phyloP scores from a whole-genome alignment of 192 early-diverging fungal genomes.

The Coemansia sp. region DNA sequence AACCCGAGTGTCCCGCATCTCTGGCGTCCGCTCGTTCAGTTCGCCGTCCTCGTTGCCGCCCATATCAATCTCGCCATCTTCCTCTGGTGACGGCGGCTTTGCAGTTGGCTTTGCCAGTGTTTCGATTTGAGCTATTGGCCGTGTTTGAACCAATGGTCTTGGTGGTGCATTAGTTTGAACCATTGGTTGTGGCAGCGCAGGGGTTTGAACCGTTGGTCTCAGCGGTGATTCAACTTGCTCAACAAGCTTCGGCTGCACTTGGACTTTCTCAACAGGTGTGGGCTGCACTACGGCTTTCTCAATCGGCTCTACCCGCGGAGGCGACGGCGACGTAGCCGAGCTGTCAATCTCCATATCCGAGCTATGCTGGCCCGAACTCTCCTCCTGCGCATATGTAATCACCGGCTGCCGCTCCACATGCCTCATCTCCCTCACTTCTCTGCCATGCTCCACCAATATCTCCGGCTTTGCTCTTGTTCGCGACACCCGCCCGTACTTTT shows the following conservation, averaged over 20 bases:
- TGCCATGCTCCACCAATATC: conserved; percentile 15
- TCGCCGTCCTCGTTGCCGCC: conserved; percentile 31
- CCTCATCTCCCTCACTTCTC: background rate
- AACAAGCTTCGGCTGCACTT: background rate
- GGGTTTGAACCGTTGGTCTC: background rate
- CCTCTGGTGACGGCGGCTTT: conserved; percentile 8
- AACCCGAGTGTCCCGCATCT: too few species aligned
- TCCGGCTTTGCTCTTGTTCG: conserved; percentile 36
- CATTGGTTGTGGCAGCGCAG: background rate
- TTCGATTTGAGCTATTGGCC: background rate
- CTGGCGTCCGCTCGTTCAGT: background rate
- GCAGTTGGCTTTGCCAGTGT: background rate
- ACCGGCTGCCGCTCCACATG: background rate
- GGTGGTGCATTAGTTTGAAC: background rate
- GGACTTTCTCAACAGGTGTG: background rate
- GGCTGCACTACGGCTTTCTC: background rate
- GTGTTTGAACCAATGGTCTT: background rate
- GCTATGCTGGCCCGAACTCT: conserved; percentile 5
- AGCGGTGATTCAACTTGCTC: background rate
- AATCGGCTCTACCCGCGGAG: background rate
- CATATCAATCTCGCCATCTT: conserved; percentile 47
- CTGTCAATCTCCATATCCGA: conserved; percentile 50
- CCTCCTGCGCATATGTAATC: background rate
- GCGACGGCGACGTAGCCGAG: conserved; percentile 13
- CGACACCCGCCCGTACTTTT: conserved; percentile 32